phyloP scores from a whole-genome alignment of 2,329 filamentous ascomycete species.

The Colletotrichum camelliae region DNA sequence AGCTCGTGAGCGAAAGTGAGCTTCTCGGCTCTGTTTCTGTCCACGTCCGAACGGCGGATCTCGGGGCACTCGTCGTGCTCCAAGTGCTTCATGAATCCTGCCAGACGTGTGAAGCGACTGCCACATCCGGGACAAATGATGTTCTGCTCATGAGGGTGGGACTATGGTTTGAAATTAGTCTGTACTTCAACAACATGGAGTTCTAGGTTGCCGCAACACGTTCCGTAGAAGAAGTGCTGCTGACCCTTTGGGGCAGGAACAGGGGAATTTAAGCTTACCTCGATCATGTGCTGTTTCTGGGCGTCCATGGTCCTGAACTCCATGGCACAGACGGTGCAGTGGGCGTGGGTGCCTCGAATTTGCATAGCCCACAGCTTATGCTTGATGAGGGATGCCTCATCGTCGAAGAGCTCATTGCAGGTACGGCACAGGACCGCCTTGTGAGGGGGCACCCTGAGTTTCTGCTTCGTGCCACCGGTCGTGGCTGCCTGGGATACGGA shows the following conservation, averaged over 20 bases:
- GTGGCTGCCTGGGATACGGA: neutral
- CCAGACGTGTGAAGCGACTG: constrained; percentile 39
- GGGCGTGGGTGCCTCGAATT: constrained; percentile 33
- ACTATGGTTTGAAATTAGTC: constrained; percentile 29
- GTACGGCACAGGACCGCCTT: neutral
- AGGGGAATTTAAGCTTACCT: constrained; percentile 12
- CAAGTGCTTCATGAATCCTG: constrained; percentile 49
- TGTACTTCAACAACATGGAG: neutral
- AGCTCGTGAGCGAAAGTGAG: constrained; percentile 38
- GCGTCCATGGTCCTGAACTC: constrained; percentile 42
- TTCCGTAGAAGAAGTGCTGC: neutral
- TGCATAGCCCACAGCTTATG: constrained; percentile 35
- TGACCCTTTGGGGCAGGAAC: neutral
- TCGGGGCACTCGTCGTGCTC: constrained; percentile 44
- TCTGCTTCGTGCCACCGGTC: neutral
- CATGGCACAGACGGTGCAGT: constrained; percentile 42
- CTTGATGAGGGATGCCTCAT: neutral
- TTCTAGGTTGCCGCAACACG: neutral
- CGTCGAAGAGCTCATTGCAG: neutral
- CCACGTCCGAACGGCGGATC: constrained; percentile 38
- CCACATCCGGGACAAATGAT: constrained; percentile 54
- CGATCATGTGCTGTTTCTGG: constrained; percentile 33
- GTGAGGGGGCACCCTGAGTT: neutral
- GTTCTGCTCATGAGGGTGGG: constrained; percentile 43
- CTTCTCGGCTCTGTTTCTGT: constrained; percentile 39